These are phyloP conservation scores for Cryoendolithus antarcticus DNA, from an alignment of 2,329 filamentous ascomycete genomes.

Conservation along the genomic window DNA sequence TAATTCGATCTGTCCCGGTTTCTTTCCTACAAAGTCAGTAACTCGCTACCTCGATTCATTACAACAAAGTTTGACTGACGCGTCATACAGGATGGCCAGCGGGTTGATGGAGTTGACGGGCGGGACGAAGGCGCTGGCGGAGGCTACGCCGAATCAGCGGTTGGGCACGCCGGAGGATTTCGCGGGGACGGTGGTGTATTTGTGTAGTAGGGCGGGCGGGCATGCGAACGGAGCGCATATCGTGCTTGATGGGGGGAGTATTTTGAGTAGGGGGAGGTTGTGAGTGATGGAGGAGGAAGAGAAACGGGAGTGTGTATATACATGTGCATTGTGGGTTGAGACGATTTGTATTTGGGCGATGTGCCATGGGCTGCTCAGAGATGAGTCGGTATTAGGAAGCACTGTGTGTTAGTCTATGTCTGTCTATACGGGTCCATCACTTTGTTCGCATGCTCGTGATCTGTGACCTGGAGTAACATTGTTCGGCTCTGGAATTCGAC, in stretches of 20 bases:
- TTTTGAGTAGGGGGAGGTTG: conserved; percentile 13
- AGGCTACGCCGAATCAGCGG: conserved; percentile 52
- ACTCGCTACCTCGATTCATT: too few species aligned
- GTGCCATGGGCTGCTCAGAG: too few species aligned
- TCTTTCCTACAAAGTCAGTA: conserved; percentile 49
- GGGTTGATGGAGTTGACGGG: conserved; percentile 61
- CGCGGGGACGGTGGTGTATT: conserved; percentile 62
- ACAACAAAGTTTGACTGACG: too few species aligned
- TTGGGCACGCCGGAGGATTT: conserved; percentile 66
- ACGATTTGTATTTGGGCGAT: too few species aligned
- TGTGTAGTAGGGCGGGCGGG: conserved; percentile 52
- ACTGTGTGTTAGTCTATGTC: too few species aligned
- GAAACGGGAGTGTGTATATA: too few species aligned
- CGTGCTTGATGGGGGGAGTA: conserved; percentile 56
- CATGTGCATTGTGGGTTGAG: too few species aligned
- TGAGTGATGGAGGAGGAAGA: background rate
- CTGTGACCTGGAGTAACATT: too few species aligned
- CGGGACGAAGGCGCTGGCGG: conserved; percentile 49
- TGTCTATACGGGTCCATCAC: too few species aligned
- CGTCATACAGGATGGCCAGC: conserved; percentile 44
- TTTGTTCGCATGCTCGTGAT: too few species aligned
- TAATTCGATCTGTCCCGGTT: conserved; percentile 56
- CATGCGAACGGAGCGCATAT: conserved; percentile 63
- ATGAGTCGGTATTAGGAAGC: too few species aligned
- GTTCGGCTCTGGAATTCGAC: too few species aligned